Percentiles rank a stretch among this genome's conserved stretches.
These are phyloP conservation scores for Nicotiana noctiflora DNA, from an alignment of 257 asterid species.

Conservation along the genomic window DNA sequence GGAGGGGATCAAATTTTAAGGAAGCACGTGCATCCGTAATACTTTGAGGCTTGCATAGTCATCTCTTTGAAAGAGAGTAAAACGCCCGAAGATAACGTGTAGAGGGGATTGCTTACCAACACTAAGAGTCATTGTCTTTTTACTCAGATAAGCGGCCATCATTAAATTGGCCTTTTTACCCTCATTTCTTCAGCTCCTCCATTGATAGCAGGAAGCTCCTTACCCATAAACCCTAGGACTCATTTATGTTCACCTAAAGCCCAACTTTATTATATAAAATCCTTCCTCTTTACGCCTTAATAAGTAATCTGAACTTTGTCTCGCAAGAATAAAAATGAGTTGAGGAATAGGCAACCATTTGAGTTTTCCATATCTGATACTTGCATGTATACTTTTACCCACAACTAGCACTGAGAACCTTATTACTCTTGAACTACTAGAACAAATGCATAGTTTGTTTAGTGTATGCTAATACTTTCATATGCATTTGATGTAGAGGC, in stretches of 20 bases:
- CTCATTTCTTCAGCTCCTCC: neutral
- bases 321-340: neutral
- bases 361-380: neutral
- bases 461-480: neutral
- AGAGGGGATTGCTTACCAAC: no score
- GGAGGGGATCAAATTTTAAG: no score
- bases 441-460: neutral
- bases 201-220: neutral
- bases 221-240: neutral
- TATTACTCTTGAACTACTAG: neutral
- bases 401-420: neutral
- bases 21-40: no score
- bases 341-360: neutral
- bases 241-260: neutral
- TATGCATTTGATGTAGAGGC: constrained; percentile 45
- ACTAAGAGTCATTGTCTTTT: no score
- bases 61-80: no score
- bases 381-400: neutral
- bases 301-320: neutral
- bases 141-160: no score
- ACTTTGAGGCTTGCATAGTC: no score
- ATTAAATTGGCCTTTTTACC: neutral
- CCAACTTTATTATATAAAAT: neutral
- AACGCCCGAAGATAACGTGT: no score
- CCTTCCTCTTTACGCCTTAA: neutral